These are phyloP conservation scores for Aureobasidium sp. DNA, from an alignment of 2,329 filamentous ascomycete genomes.

Conservation along the genomic window DNA sequence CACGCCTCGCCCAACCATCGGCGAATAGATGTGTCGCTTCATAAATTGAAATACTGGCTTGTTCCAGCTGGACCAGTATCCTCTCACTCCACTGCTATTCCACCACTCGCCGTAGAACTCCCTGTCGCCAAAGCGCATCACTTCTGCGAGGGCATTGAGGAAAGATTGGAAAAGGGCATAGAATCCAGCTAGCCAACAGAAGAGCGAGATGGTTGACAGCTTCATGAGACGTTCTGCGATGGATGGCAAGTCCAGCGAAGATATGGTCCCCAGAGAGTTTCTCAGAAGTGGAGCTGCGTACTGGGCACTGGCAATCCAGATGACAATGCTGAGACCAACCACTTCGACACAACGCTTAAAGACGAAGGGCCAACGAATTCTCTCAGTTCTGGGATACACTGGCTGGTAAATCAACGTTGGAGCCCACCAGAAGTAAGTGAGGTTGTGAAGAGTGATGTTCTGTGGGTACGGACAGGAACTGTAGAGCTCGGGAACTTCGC, in stretches of 20 bases:
- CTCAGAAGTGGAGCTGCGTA: slow-evolving; percentile 84
- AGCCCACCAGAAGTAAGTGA: slow-evolving; percentile 96
- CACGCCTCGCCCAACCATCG: slow-evolving; percentile 78
- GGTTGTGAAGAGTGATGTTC: slow-evolving; percentile 82
- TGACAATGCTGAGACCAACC: slow-evolving; percentile 71
- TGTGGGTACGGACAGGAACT: slow-evolving; percentile 74
- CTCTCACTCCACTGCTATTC: slow-evolving; percentile 80
- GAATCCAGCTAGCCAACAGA: slow-evolving; percentile 97
- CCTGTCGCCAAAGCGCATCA: slow-evolving; percentile 83
- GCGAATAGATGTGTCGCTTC: slow-evolving; percentile 86
- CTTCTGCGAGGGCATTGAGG: slow-evolving; percentile 83
- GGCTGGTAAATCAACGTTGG: slow-evolving; percentile 96
- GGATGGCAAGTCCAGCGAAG: slow-evolving; percentile 67
- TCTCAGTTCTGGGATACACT: slow-evolving; percentile 78
- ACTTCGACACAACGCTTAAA: slow-evolving; percentile 74
- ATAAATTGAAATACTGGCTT: slow-evolving; percentile 97
- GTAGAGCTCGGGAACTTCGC: slow-evolving; percentile 80
- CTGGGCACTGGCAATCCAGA: slow-evolving; percentile 92
- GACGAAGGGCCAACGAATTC: slow-evolving; percentile 83
- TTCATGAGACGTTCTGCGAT: slow-evolving; percentile 90
- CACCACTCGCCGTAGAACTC: slow-evolving; percentile 98
- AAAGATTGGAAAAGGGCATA: slow-evolving; percentile 93
- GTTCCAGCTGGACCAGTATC: slow-evolving; percentile 96
- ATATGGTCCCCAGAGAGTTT: slow-evolving; percentile 86
- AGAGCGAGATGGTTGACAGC: slow-evolving; percentile 85